Conservation (phyloP, 2,329 filamentous ascomycete species). For the Fusarium paranaense region DNA sequence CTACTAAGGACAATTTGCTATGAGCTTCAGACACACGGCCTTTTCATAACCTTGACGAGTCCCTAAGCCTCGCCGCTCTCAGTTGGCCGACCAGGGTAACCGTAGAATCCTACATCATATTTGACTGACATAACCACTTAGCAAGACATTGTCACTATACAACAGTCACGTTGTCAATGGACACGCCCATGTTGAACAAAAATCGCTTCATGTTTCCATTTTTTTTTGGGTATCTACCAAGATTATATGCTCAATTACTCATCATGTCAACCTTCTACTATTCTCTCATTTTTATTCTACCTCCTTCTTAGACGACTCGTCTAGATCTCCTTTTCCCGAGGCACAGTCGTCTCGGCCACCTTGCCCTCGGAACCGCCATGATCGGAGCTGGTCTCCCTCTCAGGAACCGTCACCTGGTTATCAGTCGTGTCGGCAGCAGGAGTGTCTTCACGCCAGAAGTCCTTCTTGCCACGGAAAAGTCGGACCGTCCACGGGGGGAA, state of each 20-base stretch:
- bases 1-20: neutral
- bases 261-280: constrained; percentile 20
- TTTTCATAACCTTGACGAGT: neutral
- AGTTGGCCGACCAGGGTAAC: neutral
- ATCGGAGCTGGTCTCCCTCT: constrained; percentile 39
- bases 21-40: neutral
- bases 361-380: constrained; percentile 42
- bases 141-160: neutral
- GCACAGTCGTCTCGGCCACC: constrained; percentile 27
- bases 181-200: neutral
- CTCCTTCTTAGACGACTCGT: neutral
- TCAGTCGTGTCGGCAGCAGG: constrained; percentile 32
- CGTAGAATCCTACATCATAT: neutral
- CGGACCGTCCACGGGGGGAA: constrained; percentile 80
- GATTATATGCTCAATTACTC: neutral
- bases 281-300: neutral
- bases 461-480: constrained; percentile 73
- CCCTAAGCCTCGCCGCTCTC: neutral
- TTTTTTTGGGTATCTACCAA: constrained; percentile 22
- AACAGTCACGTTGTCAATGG: neutral
- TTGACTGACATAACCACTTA: neutral
- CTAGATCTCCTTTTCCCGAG: constrained; percentile 36
- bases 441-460: constrained; percentile 73
- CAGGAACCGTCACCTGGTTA: constrained; percentile 19
- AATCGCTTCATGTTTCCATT: constrained; percentile 1